These are phyloP conservation scores for Cytospora leucostoma DNA, from an alignment of 2,329 filamentous ascomycete species.

Conservation along the genomic window DNA sequence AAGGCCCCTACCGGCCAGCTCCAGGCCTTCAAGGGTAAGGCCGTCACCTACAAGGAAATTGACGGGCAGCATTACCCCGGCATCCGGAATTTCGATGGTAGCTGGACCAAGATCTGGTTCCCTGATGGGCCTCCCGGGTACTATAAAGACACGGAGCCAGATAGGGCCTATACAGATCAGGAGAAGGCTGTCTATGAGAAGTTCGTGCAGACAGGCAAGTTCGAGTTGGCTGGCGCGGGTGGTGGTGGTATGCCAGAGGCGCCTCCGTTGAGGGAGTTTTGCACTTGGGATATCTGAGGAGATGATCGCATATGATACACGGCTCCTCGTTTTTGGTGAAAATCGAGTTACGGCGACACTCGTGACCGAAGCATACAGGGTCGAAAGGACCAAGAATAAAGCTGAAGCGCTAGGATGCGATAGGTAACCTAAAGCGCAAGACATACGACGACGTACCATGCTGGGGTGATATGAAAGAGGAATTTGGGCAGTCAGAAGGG, in stretches of 20 bases:
- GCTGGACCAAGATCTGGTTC: slow-evolving; percentile 69
- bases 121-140: slow-evolving; percentile 68
- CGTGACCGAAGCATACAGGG: not conserved
- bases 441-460: not conserved
- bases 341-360: not conserved
- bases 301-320: not conserved
- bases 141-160: slow-evolving; percentile 63
- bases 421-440: no score
- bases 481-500: not conserved
- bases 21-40: slow-evolving; percentile 37
- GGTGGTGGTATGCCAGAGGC: slow-evolving; percentile 70
- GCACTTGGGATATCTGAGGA: slow-evolving; percentile 68
- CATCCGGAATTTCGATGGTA: slow-evolving; percentile 52
- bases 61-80: slow-evolving; percentile 42
- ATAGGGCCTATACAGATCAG: slow-evolving; percentile 44
- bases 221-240: slow-evolving; percentile 50
- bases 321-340: not conserved
- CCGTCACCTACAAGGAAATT: slow-evolving; percentile 39
- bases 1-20: slow-evolving; percentile 33
- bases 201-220: slow-evolving; percentile 66
- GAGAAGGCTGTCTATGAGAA: slow-evolving; percentile 42
- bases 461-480: not conserved
- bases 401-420: not conserved
- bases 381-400: not conserved
- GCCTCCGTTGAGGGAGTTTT: slow-evolving; percentile 77